Percentiles rank a stretch among this genome's conserved stretches.
These are phyloP conservation scores for Wickerhamomyces bisporus DNA, from an alignment of 805 yeast species.

Conservation along the genomic window DNA sequence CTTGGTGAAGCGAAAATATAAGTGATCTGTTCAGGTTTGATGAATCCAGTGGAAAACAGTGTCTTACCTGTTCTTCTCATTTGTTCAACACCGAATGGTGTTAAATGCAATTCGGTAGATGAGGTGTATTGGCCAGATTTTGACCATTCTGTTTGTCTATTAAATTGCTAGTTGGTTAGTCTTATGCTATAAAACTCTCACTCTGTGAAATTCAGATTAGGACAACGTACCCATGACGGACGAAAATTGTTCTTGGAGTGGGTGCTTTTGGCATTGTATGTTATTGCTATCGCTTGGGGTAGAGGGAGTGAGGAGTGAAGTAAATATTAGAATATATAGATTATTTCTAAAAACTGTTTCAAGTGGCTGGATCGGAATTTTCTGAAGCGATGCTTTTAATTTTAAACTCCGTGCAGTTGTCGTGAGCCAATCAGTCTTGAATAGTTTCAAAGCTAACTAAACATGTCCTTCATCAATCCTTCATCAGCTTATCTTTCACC, in stretches of 20 bases:
- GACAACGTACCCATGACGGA: constrained; percentile 58
- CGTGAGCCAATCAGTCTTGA: too few relatives aligned
- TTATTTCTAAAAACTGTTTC: neutral
- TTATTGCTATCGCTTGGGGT: too few relatives aligned
- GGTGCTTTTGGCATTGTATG: constrained; percentile 20
- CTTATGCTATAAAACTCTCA: too few relatives aligned
- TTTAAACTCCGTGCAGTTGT: too few relatives aligned
- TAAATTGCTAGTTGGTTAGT: too few relatives aligned
- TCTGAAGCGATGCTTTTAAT: constrained; percentile 4
- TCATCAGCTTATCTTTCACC: constrained; percentile 14
- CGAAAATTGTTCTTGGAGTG: constrained; percentile 64
- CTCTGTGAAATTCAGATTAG: neutral
- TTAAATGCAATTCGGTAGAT: constrained; percentile 72
- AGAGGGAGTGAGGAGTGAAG: too few relatives aligned
- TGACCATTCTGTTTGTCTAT: constrained; percentile 89
- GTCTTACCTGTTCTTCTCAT: constrained; percentile 69
- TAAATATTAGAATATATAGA: too few relatives aligned
- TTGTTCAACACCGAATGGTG: constrained; percentile 71
- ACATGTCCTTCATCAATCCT: constrained; percentile 14
- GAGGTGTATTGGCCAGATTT: constrained; percentile 91
- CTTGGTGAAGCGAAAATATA: constrained; percentile 79
- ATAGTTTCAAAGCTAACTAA: too few relatives aligned
- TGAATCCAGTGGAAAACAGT: constrained; percentile 58
- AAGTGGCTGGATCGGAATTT: constrained; percentile 1
- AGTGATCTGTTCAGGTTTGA: constrained; percentile 59